Evolutionary conservation across 169 alveolate genomes (phyloP).

Genomic region (Plasmodium blacklocki): DNA sequence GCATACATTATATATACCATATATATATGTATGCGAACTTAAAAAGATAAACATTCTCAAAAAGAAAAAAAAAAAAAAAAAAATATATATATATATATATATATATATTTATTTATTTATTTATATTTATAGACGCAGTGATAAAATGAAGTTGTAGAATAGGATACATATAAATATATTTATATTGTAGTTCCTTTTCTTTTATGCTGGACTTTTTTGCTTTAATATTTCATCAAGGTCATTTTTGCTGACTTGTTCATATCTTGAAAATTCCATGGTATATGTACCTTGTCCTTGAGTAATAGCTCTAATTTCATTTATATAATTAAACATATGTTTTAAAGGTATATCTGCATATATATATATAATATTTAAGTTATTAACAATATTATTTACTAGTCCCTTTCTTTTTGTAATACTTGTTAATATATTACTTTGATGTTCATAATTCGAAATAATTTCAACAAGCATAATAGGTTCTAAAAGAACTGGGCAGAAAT

Average conservation of each 20-base stretch:
- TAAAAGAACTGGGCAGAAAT: slow-evolving; percentile 90
- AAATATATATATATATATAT: no score
- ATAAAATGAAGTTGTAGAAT: no score
- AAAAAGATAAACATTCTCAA: no score
- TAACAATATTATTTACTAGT: slow-evolving; percentile 89
- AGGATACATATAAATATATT: background rate
- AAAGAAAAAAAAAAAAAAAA: no score
- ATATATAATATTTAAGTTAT: slow-evolving; percentile 87
- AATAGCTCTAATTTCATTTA: slow-evolving; percentile 93
- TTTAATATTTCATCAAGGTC: slow-evolving; percentile 85
- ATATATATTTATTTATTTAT: no score
- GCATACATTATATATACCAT: no score
- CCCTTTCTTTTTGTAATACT: slow-evolving; percentile 93
- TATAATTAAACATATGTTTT: slow-evolving; percentile 95
- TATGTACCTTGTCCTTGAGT: slow-evolving; percentile 96
- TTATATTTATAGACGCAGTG: no score
- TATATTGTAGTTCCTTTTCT: background rate
- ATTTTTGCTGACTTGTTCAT: slow-evolving; percentile 84
- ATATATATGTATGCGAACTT: no score
- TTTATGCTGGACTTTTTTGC: slow-evolving; percentile 46
- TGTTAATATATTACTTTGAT: slow-evolving; percentile 88
- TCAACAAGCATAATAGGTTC: slow-evolving; percentile 96
- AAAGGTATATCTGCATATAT: slow-evolving; percentile 94
- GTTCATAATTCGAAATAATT: slow-evolving; percentile 91
- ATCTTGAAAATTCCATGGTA: slow-evolving; percentile 92